Evolutionary conservation across 805 yeast species (phyloP), one percentile per base, ranked within the genome.

Genomic region (Yarrowia bubula): DNA sequence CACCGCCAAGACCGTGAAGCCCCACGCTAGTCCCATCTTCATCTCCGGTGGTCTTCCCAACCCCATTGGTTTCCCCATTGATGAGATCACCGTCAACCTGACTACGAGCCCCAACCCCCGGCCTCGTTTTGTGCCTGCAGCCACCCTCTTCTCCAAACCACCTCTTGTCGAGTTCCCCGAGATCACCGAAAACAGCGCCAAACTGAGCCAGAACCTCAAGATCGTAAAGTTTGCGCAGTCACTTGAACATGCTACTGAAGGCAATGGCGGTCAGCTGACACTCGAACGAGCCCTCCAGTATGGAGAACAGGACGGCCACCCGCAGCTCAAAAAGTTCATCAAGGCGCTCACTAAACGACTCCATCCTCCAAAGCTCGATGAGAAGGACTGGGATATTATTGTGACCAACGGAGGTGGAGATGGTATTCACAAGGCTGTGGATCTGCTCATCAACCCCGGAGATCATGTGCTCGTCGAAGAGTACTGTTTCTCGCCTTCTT

Each of bases 401-500:
- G 55, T 62, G 41, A 62, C 65, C 38, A 62, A 62, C 18, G 65
- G 65, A 18, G 65, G 64, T 2, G 65, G 65, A 8, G 65, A 62
- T 38, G 65, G 65, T 4, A 62, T 62, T 14, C 43, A 38, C 48
- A 62, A 62, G 43, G 65, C 53, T 13, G 51, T 60, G 32, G 51
- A 60, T 17, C 18, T 64, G 47, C 48, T 68, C n/a, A 44, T 65
- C 13, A 47, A 66, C 38, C 42, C 65, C 0, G 67, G 67, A 22
- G 68, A 65, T n/a, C 65, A 65, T 8, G 80, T 90, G 47, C 79
- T 90, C 66, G 89, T 87, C 14, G 96, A 90, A 74, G 90, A 89
- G 73, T 86, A 82, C 77, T 81, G 92, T 1, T 90, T 89, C 76
- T 80, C 90, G 9, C 84, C 91, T 4, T 89, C 95, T 18, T 81